Evolutionary conservation across 2,329 filamentous ascomycete species (phyloP).

Genomic region (Aspergillus sojae): DNA sequence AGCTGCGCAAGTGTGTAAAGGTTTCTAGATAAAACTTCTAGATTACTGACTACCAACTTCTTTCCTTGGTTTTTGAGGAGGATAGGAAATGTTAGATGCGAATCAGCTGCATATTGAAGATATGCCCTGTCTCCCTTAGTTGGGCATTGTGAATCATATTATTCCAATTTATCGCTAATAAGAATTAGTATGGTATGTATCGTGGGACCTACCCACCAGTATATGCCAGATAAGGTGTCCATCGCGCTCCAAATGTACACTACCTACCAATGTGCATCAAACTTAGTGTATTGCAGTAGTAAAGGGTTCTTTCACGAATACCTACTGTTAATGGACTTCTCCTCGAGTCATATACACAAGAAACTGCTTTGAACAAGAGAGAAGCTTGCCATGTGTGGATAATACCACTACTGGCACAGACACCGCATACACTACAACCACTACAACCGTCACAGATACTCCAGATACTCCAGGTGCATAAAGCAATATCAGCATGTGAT

Average conservation of each 20-base stretch:
- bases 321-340: neutral
- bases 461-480: neutral
- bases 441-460: too few relatives aligned
- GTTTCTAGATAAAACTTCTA: neutral
- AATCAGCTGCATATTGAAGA: neutral
- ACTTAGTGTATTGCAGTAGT: neutral
- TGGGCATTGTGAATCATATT: too few relatives aligned
- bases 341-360: neutral
- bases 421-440: too few relatives aligned
- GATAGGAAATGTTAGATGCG: neutral
- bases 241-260: neutral
- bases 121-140: too few relatives aligned
- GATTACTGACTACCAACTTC: neutral
- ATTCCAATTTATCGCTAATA: too few relatives aligned
- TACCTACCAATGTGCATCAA: neutral
- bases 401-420: neutral
- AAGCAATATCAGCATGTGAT: neutral
- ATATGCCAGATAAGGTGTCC: neutral
- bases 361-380: neutral
- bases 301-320: neutral
- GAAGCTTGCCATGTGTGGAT: neutral
- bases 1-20: neutral
- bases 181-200: too few relatives aligned
- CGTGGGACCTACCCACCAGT: neutral
- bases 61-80: neutral